Evolutionary conservation across 208 protist genomes (phyloP).

Genomic region (Crithidia sp.): DNA sequence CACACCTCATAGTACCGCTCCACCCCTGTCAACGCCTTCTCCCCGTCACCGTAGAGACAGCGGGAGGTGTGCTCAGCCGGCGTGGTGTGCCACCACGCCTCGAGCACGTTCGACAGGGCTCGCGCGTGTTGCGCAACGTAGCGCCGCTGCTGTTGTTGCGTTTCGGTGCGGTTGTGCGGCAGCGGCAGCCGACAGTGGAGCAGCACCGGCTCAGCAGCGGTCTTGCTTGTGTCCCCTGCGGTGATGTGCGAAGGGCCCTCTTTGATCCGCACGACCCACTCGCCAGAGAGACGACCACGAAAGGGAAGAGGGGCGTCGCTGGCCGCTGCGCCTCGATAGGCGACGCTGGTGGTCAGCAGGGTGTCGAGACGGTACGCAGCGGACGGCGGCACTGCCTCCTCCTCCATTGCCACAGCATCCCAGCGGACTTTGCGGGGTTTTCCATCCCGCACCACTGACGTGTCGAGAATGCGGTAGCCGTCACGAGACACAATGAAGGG

Average conservation of each 20-base stretch:
- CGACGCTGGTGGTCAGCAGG: conserved; percentile 6
- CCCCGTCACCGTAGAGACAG: conserved; percentile 82
- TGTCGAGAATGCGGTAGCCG: conserved; percentile 33
- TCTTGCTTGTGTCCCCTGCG: too few relatives aligned
- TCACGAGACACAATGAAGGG: conserved; percentile 28
- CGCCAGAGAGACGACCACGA: conserved; percentile 53
- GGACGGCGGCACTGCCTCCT: background rate
- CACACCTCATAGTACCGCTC: conserved; percentile 75
- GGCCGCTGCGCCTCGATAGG: conserved; percentile 6
- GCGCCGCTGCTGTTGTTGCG: conserved; percentile 30
- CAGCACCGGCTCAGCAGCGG: conserved; percentile 21
- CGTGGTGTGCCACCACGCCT: conserved; percentile 45
- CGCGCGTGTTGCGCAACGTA: conserved; percentile 37
- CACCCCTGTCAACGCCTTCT: conserved; percentile 51
- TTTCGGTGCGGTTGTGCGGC: conserved; percentile 34
- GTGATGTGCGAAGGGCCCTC: conserved; percentile 4
- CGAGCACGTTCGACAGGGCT: conserved; percentile 36
- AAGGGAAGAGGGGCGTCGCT: conserved; percentile 32
- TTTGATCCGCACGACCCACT: conserved; percentile 82
- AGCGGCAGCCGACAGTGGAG: conserved; percentile 87
- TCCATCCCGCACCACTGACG: background rate
- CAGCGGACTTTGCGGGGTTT: background rate
- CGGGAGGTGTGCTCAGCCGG: conserved; percentile 17
- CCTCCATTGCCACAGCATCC: background rate
- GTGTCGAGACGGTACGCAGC: conserved; percentile 15